A percentile compares a stretch with the other conserved stretches of the same genome.
Evolutionary conservation across 176 grass and related monocot genomes (phyloP).

Genomic region (Raddia distichophylla): DNA sequence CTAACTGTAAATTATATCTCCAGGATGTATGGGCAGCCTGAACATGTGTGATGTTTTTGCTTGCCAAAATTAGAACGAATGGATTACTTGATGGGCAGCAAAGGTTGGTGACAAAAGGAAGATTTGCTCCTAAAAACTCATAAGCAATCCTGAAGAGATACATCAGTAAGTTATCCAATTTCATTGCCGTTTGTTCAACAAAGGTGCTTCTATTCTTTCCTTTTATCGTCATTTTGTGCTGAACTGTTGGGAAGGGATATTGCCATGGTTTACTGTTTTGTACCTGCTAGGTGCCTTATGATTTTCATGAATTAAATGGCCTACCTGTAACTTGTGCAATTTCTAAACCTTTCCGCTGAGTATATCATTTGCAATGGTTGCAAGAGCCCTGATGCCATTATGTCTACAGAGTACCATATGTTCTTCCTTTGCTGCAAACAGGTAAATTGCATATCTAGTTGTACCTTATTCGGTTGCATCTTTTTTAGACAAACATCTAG

Average conservation of each 20-base stretch:
- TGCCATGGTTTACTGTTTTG: not conserved
- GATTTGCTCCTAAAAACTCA: constrained; percentile 78
- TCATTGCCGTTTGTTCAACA: not conserved
- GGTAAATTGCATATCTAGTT: constrained; percentile 46
- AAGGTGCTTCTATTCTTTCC: not conserved
- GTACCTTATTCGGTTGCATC: not conserved
- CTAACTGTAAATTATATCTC: constrained; percentile 7
- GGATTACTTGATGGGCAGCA: constrained; percentile 90
- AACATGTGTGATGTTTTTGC: constrained; percentile 91
- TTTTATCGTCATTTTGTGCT: not conserved
- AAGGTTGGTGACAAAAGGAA: constrained; percentile 87
- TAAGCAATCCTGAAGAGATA: constrained; percentile 80
- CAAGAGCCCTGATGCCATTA: constrained; percentile 82
- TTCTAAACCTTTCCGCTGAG: constrained; percentile 56
- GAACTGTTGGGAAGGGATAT: not conserved
- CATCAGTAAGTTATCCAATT: constrained; percentile 56
- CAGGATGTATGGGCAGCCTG: constrained; percentile 92
- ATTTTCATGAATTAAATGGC: too few relatives aligned
- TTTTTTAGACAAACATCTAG: too few relatives aligned
- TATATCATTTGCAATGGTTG: constrained; percentile 93
- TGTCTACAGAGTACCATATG: constrained; percentile 83
- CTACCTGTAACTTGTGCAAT: not conserved
- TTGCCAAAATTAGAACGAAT: constrained; percentile 81
- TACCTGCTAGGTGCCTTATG: not conserved
- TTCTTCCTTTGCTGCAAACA: constrained; percentile 90